A percentile compares a stretch with the other conserved stretches of the same genome.
phyloP scores from a whole-genome alignment of 768 basidiomycete species.

The Suillus spraguei region DNA sequence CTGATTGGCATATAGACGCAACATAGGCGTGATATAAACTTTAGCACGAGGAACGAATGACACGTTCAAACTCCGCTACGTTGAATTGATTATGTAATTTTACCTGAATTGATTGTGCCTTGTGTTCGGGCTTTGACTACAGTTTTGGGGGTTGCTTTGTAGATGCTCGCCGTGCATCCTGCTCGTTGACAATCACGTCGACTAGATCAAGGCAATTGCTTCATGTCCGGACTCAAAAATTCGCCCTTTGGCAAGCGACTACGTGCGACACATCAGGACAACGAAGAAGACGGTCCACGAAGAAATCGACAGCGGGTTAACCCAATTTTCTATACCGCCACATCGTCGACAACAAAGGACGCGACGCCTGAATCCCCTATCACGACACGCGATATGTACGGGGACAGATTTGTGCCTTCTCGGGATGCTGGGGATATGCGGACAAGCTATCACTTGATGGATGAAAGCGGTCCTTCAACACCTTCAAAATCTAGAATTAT shows the following conservation, averaged over 20 bases:
- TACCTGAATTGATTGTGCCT: background rate
- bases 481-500: slow-evolving; percentile 65
- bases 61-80: background rate
- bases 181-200: slow-evolving; percentile 1
- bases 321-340: slow-evolving; percentile 49
- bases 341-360: slow-evolving; percentile 52
- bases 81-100: slow-evolving; percentile 2
- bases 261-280: slow-evolving; percentile 68
- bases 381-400: slow-evolving; percentile 41
- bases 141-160: slow-evolving; percentile 1
- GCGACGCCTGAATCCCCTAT: slow-evolving; percentile 48
- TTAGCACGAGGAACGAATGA: no score
- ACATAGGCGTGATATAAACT: no score
- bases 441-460: slow-evolving; percentile 62
- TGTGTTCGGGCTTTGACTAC: background rate
- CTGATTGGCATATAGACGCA: no score
- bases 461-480: slow-evolving; percentile 55
- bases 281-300: slow-evolving; percentile 54
- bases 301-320: slow-evolving; percentile 54
- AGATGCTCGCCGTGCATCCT: background rate
- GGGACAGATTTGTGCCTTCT: slow-evolving; percentile 66
- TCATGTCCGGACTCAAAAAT: slow-evolving; percentile 80
- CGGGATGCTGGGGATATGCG: slow-evolving; percentile 62
- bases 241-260: slow-evolving; percentile 84
- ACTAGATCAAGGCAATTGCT: background rate